phyloP scores from a whole-genome alignment of 371 early-diverging fungal species.

The Actinomortierella ambigua region DNA sequence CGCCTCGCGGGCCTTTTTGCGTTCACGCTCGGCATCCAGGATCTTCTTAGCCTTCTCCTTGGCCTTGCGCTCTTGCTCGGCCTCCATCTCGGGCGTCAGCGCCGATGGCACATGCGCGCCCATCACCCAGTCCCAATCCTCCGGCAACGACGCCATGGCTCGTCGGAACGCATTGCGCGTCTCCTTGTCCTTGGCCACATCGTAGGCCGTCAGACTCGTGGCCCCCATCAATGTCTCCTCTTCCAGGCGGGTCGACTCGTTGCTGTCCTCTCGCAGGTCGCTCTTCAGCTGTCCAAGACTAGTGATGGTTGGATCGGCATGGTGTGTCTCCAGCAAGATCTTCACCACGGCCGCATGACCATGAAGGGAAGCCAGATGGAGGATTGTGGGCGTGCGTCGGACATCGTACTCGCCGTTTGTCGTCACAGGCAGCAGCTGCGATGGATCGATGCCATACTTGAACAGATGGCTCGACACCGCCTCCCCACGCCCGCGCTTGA shows the following conservation, averaged over 20 bases:
- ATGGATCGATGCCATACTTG: conserved; percentile 28
- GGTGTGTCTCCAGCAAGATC: conserved; percentile 66
- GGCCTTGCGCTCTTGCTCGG: conserved; percentile 62
- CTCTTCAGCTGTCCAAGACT: conserved; percentile 15
- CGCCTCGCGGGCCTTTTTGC: conserved; percentile 53
- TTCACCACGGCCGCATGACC: conserved; percentile 66
- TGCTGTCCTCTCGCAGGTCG: not conserved
- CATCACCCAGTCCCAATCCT: conserved; percentile 69
- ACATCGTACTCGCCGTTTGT: conserved; percentile 51
- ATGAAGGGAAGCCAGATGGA: conserved; percentile 68
- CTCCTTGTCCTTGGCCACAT: conserved; percentile 74
- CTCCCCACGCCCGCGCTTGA: conserved; percentile 61
- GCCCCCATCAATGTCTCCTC: conserved; percentile 26
- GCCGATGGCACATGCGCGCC: conserved; percentile 77
- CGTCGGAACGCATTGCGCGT: conserved; percentile 82
- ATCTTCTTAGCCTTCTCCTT: conserved; percentile 64
- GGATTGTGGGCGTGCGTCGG: conserved; percentile 60
- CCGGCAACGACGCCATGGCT: conserved; percentile 66
- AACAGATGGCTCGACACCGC: conserved; percentile 51
- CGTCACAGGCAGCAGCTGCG: conserved; percentile 54
- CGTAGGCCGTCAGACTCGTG: conserved; percentile 77
- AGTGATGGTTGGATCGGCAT: conserved; percentile 79
- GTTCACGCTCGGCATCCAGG: conserved; percentile 49
- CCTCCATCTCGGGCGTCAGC: conserved; percentile 77
- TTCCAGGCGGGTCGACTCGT: conserved; percentile 14